Evolutionary conservation across 2,329 filamentous ascomycete genomes (phyloP).

Genomic region (Alternaria viburni): DNA sequence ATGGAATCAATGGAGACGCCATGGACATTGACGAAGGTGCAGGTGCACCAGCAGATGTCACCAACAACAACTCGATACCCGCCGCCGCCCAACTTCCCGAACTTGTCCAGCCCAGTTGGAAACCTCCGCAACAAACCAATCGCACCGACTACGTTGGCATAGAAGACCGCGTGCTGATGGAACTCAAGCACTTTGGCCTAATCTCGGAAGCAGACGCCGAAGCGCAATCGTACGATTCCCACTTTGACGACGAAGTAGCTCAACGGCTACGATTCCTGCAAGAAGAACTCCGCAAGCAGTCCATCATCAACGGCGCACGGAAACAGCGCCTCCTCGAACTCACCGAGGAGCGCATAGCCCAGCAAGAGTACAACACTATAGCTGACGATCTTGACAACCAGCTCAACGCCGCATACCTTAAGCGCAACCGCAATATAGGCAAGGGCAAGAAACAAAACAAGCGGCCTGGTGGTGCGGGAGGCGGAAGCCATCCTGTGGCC

Average conservation of each 20-base stretch:
- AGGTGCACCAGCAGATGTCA: conserved; percentile 39
- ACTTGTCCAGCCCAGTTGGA: conserved; percentile 76
- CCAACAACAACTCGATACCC: conserved; percentile 54
- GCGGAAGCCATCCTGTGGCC: conserved; percentile 65
- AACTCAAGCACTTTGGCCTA: conserved; percentile 89
- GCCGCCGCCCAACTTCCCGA: conserved; percentile 83
- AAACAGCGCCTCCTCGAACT: conserved; percentile 87
- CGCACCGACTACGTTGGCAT: conserved; percentile 86
- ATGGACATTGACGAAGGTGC: conserved; percentile 56
- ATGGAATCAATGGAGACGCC: conserved; percentile 58
- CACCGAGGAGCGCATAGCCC: conserved; percentile 89
- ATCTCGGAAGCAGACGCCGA: conserved; percentile 73
- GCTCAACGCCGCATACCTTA: conserved; percentile 93
- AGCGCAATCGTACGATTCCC: conserved; percentile 80
- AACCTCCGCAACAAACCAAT: conserved; percentile 70
- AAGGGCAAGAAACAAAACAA: conserved; percentile 90
- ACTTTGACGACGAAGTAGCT: conserved; percentile 93
- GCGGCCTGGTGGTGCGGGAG: conserved; percentile 75
- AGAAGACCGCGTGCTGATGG: conserved; percentile 89
- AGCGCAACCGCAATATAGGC: conserved; percentile 91
- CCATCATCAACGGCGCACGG: conserved; percentile 86
- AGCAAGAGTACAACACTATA: conserved; percentile 96
- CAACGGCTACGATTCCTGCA: conserved; percentile 88
- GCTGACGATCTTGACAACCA: conserved; percentile 95
- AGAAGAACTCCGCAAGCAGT: conserved; percentile 78